phyloP scores from a whole-genome alignment of 2,329 filamentous ascomycete genomes.

The Phaeophleospora eucalypticola region DNA sequence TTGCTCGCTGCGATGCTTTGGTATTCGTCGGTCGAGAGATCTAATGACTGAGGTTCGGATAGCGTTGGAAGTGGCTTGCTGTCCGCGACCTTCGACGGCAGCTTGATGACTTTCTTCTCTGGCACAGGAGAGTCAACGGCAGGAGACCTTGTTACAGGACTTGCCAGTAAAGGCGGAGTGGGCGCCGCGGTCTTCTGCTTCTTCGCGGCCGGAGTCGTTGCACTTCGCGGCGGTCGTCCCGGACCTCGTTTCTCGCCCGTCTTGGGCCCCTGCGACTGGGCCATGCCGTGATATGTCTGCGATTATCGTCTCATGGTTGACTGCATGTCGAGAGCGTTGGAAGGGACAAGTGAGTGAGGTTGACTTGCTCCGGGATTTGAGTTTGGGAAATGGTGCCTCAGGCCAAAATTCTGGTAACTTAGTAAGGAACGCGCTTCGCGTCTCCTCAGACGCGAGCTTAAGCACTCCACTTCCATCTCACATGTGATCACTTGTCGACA shows the following conservation, averaged over 20 bases:
- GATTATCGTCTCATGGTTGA: too few species aligned
- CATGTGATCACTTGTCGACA: not conserved
- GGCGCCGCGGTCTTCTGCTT: conserved; percentile 19
- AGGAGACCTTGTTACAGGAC: conserved; percentile 12
- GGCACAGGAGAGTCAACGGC: conserved; percentile 17
- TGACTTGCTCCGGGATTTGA: too few species aligned
- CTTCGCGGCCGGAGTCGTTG: conserved; percentile 23
- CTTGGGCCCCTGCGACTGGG: conserved; percentile 5
- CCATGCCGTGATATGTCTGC: too few species aligned
- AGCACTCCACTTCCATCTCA: not conserved
- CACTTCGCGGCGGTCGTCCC: conserved; percentile 20
- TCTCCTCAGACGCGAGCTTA: conserved; percentile 1
- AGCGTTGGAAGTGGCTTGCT: conserved; percentile 69
- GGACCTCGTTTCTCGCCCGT: conserved; percentile 27
- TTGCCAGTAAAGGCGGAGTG: conserved; percentile 11
- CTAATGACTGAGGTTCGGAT: conserved; percentile 60
- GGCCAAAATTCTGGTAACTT: not conserved
- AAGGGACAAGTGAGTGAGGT: too few species aligned
- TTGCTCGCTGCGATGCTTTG: conserved; percentile 73
- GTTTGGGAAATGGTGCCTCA: too few species aligned
- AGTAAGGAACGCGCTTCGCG: conserved; percentile 1
- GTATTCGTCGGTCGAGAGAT: conserved; percentile 62
- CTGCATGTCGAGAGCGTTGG: too few species aligned
- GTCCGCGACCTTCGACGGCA: conserved; percentile 61
- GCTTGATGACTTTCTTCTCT: conserved; percentile 25